Evolutionary conservation across 2,329 filamentous ascomycete species (phyloP).

Genomic region (Ceratocystis variospora): DNA sequence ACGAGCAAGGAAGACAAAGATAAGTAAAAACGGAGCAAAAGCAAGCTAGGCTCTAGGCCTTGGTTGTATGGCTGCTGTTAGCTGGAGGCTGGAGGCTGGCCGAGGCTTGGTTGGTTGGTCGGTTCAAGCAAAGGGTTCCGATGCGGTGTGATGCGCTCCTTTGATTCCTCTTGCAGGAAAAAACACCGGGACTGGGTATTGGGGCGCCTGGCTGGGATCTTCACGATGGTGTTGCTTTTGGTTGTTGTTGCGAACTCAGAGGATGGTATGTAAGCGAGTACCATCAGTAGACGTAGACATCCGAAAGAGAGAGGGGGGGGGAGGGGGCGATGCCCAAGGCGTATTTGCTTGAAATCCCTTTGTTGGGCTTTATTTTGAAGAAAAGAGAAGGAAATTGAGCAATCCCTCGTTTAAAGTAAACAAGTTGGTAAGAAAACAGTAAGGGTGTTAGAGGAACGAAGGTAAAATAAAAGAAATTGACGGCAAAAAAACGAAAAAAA

Average conservation of each 20-base stretch:
- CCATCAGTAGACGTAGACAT: neutral
- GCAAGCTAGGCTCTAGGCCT: neutral
- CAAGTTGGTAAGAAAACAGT: neutral
- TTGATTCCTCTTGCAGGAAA: constrained; percentile 3
- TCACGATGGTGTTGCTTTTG: neutral
- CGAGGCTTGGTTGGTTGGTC: neutral
- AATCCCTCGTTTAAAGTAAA: neutral
- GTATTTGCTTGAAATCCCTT: neutral
- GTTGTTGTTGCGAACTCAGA: neutral
- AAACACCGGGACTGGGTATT: neutral
- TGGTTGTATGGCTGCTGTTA: too few species aligned
- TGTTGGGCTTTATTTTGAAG: neutral
- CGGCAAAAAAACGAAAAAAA: neutral
- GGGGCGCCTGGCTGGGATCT: neutral
- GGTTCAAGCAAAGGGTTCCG: neutral
- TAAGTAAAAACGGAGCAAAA: neutral
- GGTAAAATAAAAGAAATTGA: neutral
- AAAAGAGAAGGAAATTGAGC: neutral
- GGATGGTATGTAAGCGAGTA: too few species aligned
- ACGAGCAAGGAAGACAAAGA: neutral
- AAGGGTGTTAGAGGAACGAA: neutral
- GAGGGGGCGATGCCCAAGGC: neutral
- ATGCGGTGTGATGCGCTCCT: constrained; percentile 6
- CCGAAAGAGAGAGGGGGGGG: neutral
- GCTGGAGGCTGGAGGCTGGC: too few species aligned